A percentile compares a stretch with the other conserved stretches of the same genome.
These are phyloP conservation scores for Intubia oerlemansii DNA, from an alignment of 2,329 filamentous ascomycete species.

Conservation along the genomic window DNA sequence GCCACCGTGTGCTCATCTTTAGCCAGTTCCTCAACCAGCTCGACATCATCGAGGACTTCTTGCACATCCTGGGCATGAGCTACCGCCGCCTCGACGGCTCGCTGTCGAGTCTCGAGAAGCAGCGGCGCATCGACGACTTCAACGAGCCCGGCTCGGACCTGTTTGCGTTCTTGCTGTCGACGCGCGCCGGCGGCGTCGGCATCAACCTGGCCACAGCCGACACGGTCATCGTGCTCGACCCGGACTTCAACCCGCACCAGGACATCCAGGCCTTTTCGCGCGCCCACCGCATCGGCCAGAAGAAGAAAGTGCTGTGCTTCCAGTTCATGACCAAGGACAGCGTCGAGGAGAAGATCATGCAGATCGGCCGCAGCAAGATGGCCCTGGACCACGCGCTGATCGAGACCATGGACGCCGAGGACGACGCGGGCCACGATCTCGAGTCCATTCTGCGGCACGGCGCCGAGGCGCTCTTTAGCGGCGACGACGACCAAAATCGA, in stretches of 20 bases:
- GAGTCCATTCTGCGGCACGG: conserved; percentile 79
- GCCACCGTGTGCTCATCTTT: conserved; percentile 84
- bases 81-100: conserved; percentile 75
- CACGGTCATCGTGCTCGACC: conserved; percentile 92
- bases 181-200: conserved; percentile 83
- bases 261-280: conserved; percentile 90
- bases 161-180: conserved; percentile 85
- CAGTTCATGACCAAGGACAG: conserved; percentile 79
- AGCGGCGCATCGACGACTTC: conserved; percentile 83
- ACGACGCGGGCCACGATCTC: conserved; percentile 57
- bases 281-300: conserved; percentile 89
- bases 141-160: conserved; percentile 66
- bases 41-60: conserved; percentile 79
- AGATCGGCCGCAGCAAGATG: conserved; percentile 90
- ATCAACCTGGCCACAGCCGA: conserved; percentile 96
- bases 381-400: conserved; percentile 88
- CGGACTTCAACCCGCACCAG: conserved; percentile 95
- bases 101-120: conserved; percentile 65
- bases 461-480: conserved; percentile 58
- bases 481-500: conserved; percentile 43
- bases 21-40: conserved; percentile 86
- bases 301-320: conserved; percentile 87
- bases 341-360: conserved; percentile 88
- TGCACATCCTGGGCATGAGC: conserved; percentile 49
- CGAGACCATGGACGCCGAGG: conserved; percentile 72